Conservation (phyloP, 2,329 filamentous ascomycete genomes). For the Sarocladium oryzae region DNA sequence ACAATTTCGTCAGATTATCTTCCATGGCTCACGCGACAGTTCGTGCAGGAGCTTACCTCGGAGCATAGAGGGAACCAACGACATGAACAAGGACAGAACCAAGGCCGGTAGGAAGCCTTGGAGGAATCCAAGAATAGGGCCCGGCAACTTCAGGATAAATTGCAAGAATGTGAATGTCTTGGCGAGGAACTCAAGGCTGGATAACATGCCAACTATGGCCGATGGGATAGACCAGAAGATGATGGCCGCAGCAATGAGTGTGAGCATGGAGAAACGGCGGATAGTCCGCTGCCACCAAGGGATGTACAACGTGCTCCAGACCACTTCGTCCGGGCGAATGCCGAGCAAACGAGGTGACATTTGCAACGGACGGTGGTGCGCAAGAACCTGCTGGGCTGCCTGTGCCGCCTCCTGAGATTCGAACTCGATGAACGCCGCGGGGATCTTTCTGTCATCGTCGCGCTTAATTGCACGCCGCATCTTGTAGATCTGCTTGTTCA, state of each 20-base stretch:
- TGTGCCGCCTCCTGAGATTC: slow-evolving; percentile 76
- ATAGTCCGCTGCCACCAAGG: slow-evolving; percentile 81
- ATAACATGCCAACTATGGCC: slow-evolving; percentile 75
- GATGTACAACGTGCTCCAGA: slow-evolving; percentile 81
- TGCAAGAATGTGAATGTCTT: slow-evolving; percentile 61
- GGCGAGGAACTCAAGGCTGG: slow-evolving; percentile 69
- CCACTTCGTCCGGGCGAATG: slow-evolving; percentile 71
- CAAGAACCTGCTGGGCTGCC: slow-evolving; percentile 75
- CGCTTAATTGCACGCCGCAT: slow-evolving; percentile 40
- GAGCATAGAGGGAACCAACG: slow-evolving; percentile 76
- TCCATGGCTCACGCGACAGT: neutral
- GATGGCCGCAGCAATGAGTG: slow-evolving; percentile 70
- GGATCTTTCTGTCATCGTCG: slow-evolving; percentile 38
- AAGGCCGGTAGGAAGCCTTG: slow-evolving; percentile 79
- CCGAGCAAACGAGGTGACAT: slow-evolving; percentile 85
- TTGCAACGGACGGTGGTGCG: slow-evolving; percentile 80
- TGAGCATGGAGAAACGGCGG: slow-evolving; percentile 60
- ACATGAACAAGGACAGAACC: slow-evolving; percentile 75
- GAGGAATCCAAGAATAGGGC: slow-evolving; percentile 69
- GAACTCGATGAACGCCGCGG: slow-evolving; percentile 89
- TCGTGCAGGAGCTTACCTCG: slow-evolving; percentile 35
- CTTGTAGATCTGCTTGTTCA: slow-evolving; percentile 44
- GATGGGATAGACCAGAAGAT: slow-evolving; percentile 80
- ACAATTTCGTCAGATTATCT: neutral
- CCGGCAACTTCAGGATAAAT: slow-evolving; percentile 67